These are phyloP conservation scores for Nicotiana tabacum DNA, from an alignment of 257 asterid genomes.

Conservation along the genomic window DNA sequence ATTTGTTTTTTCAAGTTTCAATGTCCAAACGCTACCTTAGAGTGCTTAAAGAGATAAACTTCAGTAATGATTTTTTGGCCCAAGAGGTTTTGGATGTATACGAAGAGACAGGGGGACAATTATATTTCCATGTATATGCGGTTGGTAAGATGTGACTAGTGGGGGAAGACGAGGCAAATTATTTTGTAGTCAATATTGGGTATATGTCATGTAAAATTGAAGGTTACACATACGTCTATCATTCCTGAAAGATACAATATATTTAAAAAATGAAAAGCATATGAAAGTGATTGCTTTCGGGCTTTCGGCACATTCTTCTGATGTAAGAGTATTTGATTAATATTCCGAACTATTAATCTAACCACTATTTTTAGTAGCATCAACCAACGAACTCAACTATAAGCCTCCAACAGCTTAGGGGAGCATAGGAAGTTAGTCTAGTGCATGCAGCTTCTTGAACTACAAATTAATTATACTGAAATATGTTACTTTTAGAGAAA, in stretches of 20 bases:
- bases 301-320: not conserved
- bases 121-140: not conserved
- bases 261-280: not conserved
- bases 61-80: too few species aligned
- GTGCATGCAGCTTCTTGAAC: not conserved
- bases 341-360: not conserved
- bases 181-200: not conserved
- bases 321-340: not conserved
- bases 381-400: not conserved
- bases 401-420: not conserved
- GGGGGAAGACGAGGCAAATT: not conserved
- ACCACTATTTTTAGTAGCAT: not conserved
- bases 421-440: not conserved
- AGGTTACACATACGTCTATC: not conserved
- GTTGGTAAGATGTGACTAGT: conserved; percentile 9
- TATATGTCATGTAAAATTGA: not conserved
- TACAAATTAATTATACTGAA: not conserved
- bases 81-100: too few species aligned
- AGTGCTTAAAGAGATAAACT: too few species aligned
- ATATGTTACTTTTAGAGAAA: not conserved
- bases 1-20: too few species aligned
- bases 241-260: not conserved
- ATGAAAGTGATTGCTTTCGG: not conserved
- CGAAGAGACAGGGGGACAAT: not conserved
- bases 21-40: too few species aligned